Evolutionary conservation across 192 early-diverging fungal genomes (phyloP).

Genomic region (Physocladia obscura): DNA sequence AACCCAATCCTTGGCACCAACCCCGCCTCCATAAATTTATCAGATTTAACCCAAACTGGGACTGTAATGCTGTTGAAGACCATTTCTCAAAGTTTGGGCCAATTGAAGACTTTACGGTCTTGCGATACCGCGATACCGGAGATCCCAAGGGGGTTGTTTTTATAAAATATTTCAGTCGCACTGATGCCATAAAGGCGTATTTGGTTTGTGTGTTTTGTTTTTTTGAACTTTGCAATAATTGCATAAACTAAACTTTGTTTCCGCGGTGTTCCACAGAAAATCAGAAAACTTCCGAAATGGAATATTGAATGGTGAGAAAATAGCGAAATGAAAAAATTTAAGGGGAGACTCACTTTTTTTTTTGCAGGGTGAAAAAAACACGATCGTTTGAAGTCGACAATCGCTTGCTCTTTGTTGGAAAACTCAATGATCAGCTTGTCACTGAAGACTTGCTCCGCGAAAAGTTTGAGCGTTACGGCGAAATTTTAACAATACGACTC

Average conservation of each 20-base stretch:
- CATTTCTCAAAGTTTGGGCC: slow-evolving; percentile 18
- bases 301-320: slow-evolving; percentile 4
- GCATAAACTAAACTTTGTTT: not conserved
- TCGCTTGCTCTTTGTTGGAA: slow-evolving; percentile 14
- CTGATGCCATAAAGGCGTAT: slow-evolving; percentile 25
- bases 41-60: slow-evolving; percentile 11
- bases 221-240: not conserved
- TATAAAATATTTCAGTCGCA: slow-evolving; percentile 29
- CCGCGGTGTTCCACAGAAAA: not conserved
- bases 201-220: not conserved
- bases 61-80: not conserved
- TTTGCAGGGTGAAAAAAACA: not conserved
- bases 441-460: slow-evolving; percentile 11
- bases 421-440: slow-evolving; percentile 6
- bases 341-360: no score
- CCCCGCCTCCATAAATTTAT: not conserved
- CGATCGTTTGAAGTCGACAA: not conserved
- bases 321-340: no score
- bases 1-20: not conserved
- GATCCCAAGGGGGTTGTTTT: slow-evolving; percentile 7
- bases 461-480: slow-evolving; percentile 16
- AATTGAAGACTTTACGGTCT: slow-evolving; percentile 14
- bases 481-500: not conserved
- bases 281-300: slow-evolving; percentile 4
- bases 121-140: slow-evolving; percentile 17